Conservation (phyloP, 2,329 filamentous ascomycete genomes). For the Phaeophleospora eucalypticola region DNA sequence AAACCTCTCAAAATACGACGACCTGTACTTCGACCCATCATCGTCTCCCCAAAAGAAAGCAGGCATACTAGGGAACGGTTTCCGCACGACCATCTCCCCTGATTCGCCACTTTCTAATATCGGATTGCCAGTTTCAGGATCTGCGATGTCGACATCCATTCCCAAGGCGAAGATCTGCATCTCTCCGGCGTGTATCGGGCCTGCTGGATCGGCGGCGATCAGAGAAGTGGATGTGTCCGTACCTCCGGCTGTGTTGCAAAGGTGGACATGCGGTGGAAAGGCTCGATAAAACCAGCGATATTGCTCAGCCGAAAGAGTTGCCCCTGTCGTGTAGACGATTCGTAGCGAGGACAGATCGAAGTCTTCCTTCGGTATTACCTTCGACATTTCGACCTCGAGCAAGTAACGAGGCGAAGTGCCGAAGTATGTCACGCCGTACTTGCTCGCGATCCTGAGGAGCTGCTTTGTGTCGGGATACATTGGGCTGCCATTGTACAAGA, state of each 20-base stretch:
- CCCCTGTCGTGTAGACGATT: constrained; percentile 46
- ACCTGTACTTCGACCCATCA: constrained; percentile 39
- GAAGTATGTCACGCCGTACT: constrained; percentile 40
- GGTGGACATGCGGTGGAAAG: constrained; percentile 37
- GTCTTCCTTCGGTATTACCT: constrained; percentile 33
- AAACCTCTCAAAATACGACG: constrained; percentile 46
- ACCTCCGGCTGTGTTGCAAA: constrained; percentile 45
- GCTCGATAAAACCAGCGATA: constrained; percentile 46
- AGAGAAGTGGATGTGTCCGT: constrained; percentile 47
- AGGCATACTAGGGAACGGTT: constrained; percentile 43
- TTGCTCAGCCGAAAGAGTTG: constrained; percentile 40
- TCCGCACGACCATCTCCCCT: constrained; percentile 45
- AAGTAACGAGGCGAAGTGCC: constrained; percentile 45
- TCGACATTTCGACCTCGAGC: constrained; percentile 40
- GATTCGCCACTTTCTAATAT: constrained; percentile 35
- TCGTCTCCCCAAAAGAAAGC: constrained; percentile 45
- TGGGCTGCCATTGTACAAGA: constrained; percentile 44
- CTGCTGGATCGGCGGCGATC: constrained; percentile 41
- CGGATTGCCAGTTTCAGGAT: constrained; percentile 36
- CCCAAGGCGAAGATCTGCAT: constrained; percentile 43
- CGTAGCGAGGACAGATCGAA: constrained; percentile 38
- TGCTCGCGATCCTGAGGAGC: constrained; percentile 36
- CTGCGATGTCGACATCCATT: constrained; percentile 45
- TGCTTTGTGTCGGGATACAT: constrained; percentile 38
- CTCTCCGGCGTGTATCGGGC: constrained; percentile 43